Conservation (phyloP, 1,284 basidiomycete species). For the Pisolithus thermaeus region DNA sequence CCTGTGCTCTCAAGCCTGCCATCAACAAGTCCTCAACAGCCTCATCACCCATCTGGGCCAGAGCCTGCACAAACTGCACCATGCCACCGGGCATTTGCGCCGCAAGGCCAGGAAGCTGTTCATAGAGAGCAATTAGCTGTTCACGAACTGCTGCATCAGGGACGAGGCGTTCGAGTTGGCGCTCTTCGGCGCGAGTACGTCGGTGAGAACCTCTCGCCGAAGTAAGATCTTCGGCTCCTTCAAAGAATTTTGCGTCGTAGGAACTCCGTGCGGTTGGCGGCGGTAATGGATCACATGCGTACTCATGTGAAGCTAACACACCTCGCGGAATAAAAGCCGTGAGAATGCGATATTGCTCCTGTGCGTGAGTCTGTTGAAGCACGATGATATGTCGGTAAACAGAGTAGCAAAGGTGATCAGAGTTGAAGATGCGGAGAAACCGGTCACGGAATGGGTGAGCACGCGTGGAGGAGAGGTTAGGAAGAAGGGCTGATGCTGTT, state of each 20-base stretch:
- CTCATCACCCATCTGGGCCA: conserved; percentile 53
- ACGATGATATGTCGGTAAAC: conserved; percentile 75
- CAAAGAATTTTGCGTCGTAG: conserved; percentile 74
- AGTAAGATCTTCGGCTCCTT: conserved; percentile 48
- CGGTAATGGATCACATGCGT: conserved; percentile 80
- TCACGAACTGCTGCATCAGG: conserved; percentile 51
- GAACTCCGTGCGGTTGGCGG: conserved; percentile 50
- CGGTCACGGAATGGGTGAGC: conserved; percentile 31
- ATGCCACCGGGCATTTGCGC: conserved; percentile 60
- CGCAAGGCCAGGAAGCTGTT: conserved; percentile 33
- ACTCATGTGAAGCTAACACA: conserved; percentile 43
- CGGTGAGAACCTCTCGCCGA: conserved; percentile 31
- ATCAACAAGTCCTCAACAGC: conserved; percentile 53
- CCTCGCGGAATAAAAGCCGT: conserved; percentile 66
- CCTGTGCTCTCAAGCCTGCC: conserved; percentile 29
- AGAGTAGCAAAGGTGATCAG: conserved; percentile 40
- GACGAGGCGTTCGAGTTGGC: conserved; percentile 48
- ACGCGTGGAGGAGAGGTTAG: conserved; percentile 29
- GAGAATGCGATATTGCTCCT: conserved; percentile 37
- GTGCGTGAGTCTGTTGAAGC: conserved; percentile 51
- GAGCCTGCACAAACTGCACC: conserved; percentile 54
- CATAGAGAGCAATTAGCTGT: conserved; percentile 42
- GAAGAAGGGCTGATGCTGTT: conserved; percentile 42
- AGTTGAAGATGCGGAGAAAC: conserved; percentile 42
- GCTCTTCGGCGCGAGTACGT: conserved; percentile 41